Conservation (phyloP, 441 rosid species). For the Aquilaria agallochum region DNA sequence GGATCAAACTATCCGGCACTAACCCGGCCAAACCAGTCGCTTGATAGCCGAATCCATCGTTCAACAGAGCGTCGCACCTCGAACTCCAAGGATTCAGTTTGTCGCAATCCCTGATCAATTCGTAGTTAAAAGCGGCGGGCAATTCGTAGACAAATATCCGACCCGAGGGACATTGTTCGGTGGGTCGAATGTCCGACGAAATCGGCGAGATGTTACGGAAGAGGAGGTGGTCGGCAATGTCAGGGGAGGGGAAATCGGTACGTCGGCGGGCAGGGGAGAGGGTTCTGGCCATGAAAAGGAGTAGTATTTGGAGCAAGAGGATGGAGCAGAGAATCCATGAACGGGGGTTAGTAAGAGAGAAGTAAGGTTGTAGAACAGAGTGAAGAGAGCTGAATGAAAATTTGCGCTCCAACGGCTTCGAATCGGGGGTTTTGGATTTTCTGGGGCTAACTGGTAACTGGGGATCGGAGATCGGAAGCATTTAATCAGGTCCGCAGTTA, state of each 20-base stretch:
- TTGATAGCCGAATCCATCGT: slow-evolving; percentile 62
- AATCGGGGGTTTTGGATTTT: slow-evolving; percentile 33
- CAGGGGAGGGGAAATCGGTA: slow-evolving; percentile 26
- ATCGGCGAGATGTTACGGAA: slow-evolving; percentile 4
- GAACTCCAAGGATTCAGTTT: slow-evolving; percentile 87
- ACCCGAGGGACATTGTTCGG: slow-evolving; percentile 44
- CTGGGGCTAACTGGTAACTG: slow-evolving; percentile 29
- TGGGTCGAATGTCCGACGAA: slow-evolving; percentile 10
- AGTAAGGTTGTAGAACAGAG: slow-evolving; percentile 23
- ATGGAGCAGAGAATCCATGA: slow-evolving; percentile 57
- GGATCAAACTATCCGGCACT: slow-evolving; percentile 53
- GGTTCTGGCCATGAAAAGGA: slow-evolving; percentile 52
- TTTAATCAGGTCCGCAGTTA: slow-evolving; percentile 18
- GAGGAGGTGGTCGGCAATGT: slow-evolving; percentile 17
- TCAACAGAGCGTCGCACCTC: slow-evolving; percentile 59
- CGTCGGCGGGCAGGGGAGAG: slow-evolving; percentile 37
- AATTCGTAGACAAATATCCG: slow-evolving; percentile 74
- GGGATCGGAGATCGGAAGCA: slow-evolving; percentile 52
- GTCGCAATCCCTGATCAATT: slow-evolving; percentile 57
- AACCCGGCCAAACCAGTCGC: slow-evolving; percentile 46
- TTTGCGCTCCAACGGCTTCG: slow-evolving; percentile 28
- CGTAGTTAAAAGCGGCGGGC: slow-evolving; percentile 61
- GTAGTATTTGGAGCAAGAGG: slow-evolving; percentile 53
- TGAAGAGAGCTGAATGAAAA: slow-evolving; percentile 35
- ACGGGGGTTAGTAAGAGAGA: slow-evolving; percentile 39